Evolutionary conservation across 148 eudicot species (phyloP).

Genomic region (Tetragonia tetragonoides): DNA sequence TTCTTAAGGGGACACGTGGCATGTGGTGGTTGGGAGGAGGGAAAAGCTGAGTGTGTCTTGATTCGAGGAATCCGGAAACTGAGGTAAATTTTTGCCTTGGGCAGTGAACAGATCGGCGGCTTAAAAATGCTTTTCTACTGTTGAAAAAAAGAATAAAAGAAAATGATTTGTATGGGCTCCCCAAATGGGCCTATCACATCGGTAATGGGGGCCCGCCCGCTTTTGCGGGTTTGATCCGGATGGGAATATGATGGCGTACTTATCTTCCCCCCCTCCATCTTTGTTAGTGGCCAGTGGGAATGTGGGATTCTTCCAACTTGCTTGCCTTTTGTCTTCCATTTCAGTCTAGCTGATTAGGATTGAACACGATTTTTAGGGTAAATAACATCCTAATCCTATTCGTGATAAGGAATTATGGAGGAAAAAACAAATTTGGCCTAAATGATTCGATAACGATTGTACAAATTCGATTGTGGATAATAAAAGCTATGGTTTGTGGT

Average conservation of each 20-base stretch:
- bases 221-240: neutral
- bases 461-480: too few species aligned
- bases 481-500: too few species aligned
- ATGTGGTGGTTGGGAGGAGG: neutral
- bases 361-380: too few species aligned
- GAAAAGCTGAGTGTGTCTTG: slow-evolving; percentile 16
- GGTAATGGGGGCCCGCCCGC: slow-evolving; percentile 18
- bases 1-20: slow-evolving; percentile 17
- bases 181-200: slow-evolving; percentile 21
- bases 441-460: too few species aligned
- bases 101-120: neutral
- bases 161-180: slow-evolving; percentile 19
- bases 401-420: too few species aligned
- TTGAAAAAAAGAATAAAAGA: neutral
- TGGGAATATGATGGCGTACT: slow-evolving; percentile 23
- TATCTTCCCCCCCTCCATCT: neutral
- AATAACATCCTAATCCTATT: too few species aligned
- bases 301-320: slow-evolving; percentile 4
- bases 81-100: slow-evolving; percentile 14
- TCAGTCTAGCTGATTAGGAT: too few species aligned
- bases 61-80: slow-evolving; percentile 28
- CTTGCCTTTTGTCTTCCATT: neutral
- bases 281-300: slow-evolving; percentile 20
- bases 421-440: too few species aligned
- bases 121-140: neutral